These are phyloP conservation scores for Aegilops longissima DNA, from an alignment of 176 grass and related monocot genomes.

Conservation along the genomic window DNA sequence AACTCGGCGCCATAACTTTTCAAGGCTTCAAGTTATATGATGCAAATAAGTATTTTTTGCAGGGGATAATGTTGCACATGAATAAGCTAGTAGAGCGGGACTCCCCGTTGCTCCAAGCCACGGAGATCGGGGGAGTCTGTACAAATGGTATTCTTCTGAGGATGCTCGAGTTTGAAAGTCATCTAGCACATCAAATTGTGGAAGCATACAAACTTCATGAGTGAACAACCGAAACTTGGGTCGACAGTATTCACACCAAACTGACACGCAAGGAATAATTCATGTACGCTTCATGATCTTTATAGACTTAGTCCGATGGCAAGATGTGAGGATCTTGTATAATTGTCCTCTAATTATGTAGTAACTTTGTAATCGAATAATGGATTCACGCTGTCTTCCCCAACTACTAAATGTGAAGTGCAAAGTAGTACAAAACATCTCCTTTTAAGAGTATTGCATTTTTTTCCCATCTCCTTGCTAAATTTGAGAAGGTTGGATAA, in stretches of 20 bases:
- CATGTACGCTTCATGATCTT: background rate
- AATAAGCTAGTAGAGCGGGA: background rate
- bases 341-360: background rate
- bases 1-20: too few relatives aligned
- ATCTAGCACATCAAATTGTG: background rate
- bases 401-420: background rate
- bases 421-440: background rate
- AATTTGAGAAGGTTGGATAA: background rate
- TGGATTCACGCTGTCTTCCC: background rate
- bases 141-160: background rate
- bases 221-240: background rate
- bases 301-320: too few relatives aligned
- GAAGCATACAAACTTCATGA: background rate
- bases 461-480: background rate
- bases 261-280: background rate
- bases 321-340: background rate
- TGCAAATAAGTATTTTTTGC: background rate
- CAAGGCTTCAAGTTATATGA: background rate
- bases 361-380: background rate
- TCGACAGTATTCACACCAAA: background rate
- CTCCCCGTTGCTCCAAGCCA: background rate
- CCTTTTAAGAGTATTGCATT: background rate
- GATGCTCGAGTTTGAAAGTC: background rate
- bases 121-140: background rate
- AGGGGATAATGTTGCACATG: background rate